These are phyloP conservation scores for Pterocarpus santalinus DNA, from an alignment of 306 rosid genomes.

Conservation along the genomic window DNA sequence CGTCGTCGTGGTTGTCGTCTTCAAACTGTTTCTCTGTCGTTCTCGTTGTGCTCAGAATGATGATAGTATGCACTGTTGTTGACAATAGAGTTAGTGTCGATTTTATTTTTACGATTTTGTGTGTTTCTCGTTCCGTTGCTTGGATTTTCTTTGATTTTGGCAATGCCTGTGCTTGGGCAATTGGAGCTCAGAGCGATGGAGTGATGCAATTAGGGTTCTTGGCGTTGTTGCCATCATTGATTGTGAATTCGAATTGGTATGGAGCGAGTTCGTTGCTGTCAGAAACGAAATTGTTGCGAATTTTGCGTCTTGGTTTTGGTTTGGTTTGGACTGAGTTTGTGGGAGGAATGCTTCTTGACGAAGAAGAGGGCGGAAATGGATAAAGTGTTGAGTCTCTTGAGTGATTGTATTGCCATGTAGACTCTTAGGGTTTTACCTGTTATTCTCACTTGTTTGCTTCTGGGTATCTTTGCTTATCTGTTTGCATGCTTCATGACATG, in stretches of 20 bases:
- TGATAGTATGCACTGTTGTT: no score
- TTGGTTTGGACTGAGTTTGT: constrained; percentile 25
- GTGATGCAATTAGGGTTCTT: constrained; percentile 50
- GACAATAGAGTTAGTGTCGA: no score
- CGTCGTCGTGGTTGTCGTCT: no score
- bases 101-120: neutral
- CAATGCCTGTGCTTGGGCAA: constrained; percentile 22
- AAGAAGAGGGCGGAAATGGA: constrained; percentile 6
- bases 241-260: neutral
- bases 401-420: neutral
- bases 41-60: no score
- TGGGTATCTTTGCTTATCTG: constrained; percentile 10
- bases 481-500: constrained; percentile 28
- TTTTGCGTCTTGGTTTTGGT: neutral
- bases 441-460: neutral
- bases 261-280: neutral
- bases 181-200: neutral
- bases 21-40: no score
- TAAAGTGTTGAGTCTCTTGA: constrained; percentile 1
- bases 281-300: constrained; percentile 13
- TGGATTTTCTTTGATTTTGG: neutral
- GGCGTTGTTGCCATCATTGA: constrained; percentile 1
- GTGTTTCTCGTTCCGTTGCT: neutral
- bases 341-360: neutral
- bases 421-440: neutral